Evolutionary conservation across 768 basidiomycete genomes (phyloP), one percentile per base, ranked within the genome.

Genomic region (Auriscalpium vulgare): DNA sequence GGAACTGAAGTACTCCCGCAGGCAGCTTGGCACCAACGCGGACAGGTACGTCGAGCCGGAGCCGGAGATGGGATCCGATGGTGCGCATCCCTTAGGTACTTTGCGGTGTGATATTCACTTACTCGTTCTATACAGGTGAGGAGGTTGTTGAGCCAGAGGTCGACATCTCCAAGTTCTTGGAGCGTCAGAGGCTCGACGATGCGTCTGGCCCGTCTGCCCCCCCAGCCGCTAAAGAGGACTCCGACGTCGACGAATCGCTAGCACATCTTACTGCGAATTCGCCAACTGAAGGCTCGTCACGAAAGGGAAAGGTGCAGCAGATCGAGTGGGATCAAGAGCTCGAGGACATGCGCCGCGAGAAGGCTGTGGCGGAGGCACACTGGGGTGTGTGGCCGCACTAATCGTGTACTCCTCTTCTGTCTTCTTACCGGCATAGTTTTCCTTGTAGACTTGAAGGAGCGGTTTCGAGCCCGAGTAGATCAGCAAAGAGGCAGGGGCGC

Each of bases 31-130:
- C 4, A 77, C 84, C 4, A 91, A 92, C 65, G 83, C 75, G 0
- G 87, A 90, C 74, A 75, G 88, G 51, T 91, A 91, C 64, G 75
- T 65, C 14, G 88, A 91, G 68, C 78, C 79, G 17, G 85, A 82
- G 56, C 82, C 82, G 3, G 82, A 86, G 61, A 70, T 88, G 23
- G 83, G 79, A 63, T 83, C 85, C 1, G 86, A 89, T 67, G 88
- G 88, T 85, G 62, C 21, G 9, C 37, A 16, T 37, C 23, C 47
- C 38, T 56, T 46, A 16, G 17, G 23, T 50, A 35, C 23, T 47
- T 19, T 49, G 19, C 23, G n/a, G 13, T 37, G 10, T 43, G 44
- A 49, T 53, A 54, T 23, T 16, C 37, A 23, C 8, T 44, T 51
- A 49, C 21, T 44, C 1, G 8, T 29, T 17, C 8, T 55, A 13